phyloP scores from a whole-genome alignment of 208 protist species.

The Wallacemonas sp. region DNA sequence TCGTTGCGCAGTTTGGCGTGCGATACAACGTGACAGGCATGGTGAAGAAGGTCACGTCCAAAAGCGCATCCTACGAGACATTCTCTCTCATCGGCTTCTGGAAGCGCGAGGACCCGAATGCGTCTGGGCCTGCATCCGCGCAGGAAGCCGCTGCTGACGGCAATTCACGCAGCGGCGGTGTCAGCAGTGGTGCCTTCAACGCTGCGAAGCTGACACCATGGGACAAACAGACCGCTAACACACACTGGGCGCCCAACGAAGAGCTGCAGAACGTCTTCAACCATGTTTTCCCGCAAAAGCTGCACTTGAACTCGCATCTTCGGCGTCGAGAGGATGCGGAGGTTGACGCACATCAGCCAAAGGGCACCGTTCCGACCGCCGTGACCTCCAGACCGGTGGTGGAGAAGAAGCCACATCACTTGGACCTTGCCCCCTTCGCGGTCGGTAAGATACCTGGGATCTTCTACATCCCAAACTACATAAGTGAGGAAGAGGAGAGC shows the following conservation, averaged over 20 bases:
- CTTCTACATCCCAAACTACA: slow-evolving; percentile 92
- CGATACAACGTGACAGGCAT: slow-evolving; percentile 60
- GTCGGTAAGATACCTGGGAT: slow-evolving; percentile 69
- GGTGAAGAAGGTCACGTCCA: slow-evolving; percentile 63
- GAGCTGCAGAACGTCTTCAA: slow-evolving; percentile 64
- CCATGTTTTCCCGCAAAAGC: slow-evolving; percentile 66
- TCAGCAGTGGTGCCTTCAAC: slow-evolving; percentile 67
- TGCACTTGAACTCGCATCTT: slow-evolving; percentile 60
- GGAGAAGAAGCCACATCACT: slow-evolving; percentile 27
- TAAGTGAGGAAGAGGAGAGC: slow-evolving; percentile 72
- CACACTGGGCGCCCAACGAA: slow-evolving; percentile 55
- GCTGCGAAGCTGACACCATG: slow-evolving; percentile 81
- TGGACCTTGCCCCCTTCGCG: slow-evolving; percentile 64
- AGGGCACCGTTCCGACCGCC: too few relatives aligned
- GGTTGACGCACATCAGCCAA: neutral
- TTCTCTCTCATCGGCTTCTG: slow-evolving; percentile 79
- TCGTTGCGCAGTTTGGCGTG: slow-evolving; percentile 42
- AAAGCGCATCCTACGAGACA: slow-evolving; percentile 62
- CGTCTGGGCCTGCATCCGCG: neutral
- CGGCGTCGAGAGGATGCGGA: slow-evolving; percentile 17
- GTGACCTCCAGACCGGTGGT: too few relatives aligned
- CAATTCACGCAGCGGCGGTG: neutral
- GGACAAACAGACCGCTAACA: slow-evolving; percentile 25
- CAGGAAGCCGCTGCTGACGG: neutral
- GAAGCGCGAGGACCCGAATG: slow-evolving; percentile 42